Evolutionary conservation across 176 grass and related monocot species (phyloP).

Genomic region (bread wheat (Triticum aestivum)): IWGSC_CS_RefSeq_v2.1 NC_057799.1:514295640-514296139

Average conservation of each 20-base stretch:
- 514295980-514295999: too few species aligned
- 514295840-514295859: too few species aligned
- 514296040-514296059: constrained; percentile 13
- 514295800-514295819: background rate
- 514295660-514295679: background rate
- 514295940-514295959: too few species aligned
- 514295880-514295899: too few species aligned
- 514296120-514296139: background rate
- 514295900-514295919: too few species aligned
- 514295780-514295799: background rate
- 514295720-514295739: background rate
- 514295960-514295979: too few species aligned
- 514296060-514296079: constrained; percentile 28
- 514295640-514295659: background rate
- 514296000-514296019: too few species aligned
- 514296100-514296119: background rate
- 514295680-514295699: constrained; percentile 28
- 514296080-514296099: background rate
- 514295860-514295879: too few species aligned
- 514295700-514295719: constrained; percentile 10
- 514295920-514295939: too few species aligned
- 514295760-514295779: background rate
- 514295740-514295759: background rate
- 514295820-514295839: background rate
- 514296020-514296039: too few species aligned